These are phyloP conservation scores for Ophiostoma perfectum DNA, from an alignment of 2,329 filamentous ascomycete genomes.

Conservation along the genomic window DNA sequence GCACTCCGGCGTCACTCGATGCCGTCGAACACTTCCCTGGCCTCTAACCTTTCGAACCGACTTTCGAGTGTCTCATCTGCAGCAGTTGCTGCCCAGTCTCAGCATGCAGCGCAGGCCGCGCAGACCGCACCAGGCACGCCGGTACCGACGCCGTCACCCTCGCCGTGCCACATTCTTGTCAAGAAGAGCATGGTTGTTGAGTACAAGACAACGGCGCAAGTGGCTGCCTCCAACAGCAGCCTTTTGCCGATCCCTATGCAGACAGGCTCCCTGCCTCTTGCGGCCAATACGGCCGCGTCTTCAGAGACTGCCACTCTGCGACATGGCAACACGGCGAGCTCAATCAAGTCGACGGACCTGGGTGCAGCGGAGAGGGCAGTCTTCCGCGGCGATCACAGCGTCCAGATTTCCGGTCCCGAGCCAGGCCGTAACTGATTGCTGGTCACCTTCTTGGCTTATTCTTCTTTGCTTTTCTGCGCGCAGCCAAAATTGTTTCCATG, in stretches of 20 bases:
- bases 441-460: not conserved
- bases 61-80: not conserved
- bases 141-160: not conserved
- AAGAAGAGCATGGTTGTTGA: slow-evolving; percentile 21
- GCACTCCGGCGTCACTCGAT: not conserved
- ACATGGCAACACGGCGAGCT: not conserved
- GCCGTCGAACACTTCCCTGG: not conserved
- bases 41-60: not conserved
- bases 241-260: not conserved
- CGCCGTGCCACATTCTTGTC: slow-evolving; percentile 20
- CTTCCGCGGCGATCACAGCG: not conserved
- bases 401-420: not conserved
- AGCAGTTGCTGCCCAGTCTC: not conserved
- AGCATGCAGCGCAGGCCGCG: not conserved
- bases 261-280: not conserved
- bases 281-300: not conserved
- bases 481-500: not conserved
- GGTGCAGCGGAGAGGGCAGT: not conserved
- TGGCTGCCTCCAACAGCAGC: not conserved
- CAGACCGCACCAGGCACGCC: not conserved
- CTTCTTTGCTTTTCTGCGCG: not conserved
- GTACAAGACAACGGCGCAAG: not conserved
- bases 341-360: not conserved
- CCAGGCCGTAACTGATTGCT: not conserved
- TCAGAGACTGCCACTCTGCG: not conserved